A percentile compares a stretch with the other conserved stretches of the same genome.
phyloP scores from a whole-genome alignment of 176 grass and related monocot species.

The Musa troglodytarum region DNA sequence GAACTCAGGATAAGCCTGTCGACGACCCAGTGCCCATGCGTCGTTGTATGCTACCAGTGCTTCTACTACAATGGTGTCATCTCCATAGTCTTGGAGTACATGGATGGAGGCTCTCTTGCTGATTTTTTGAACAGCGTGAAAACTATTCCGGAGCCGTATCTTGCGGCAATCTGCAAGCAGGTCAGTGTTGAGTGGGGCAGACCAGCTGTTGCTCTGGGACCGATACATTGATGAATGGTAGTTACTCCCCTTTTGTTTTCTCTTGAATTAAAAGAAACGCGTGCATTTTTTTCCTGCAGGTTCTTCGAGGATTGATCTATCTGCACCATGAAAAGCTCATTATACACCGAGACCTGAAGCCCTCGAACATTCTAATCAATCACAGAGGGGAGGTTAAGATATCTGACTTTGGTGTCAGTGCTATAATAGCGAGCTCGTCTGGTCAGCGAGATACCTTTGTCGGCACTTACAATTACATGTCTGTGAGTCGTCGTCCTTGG shows the following conservation, averaged over 20 bases:
- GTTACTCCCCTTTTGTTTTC: neutral
- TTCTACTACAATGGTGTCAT: constrained; percentile 84
- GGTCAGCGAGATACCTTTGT: constrained; percentile 73
- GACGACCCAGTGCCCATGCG: constrained; percentile 54
- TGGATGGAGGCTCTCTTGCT: constrained; percentile 82
- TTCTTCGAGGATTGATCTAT: constrained; percentile 67
- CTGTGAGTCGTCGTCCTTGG: constrained; percentile 39
- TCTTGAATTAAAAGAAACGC: neutral
- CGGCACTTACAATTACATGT: constrained; percentile 87
- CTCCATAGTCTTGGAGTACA: constrained; percentile 94
- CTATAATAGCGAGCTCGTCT: constrained; percentile 70
- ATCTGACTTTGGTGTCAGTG: constrained; percentile 98
- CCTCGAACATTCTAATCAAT: constrained; percentile 95
- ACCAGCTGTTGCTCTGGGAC: neutral
- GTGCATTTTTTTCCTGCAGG: constrained; percentile 21
- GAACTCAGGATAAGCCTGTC: constrained; percentile 87
- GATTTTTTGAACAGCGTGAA: constrained; percentile 78
- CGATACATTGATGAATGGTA: neutral
- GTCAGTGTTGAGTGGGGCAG: constrained; percentile 39
- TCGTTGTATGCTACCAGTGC: constrained; percentile 75
- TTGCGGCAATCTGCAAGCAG: constrained; percentile 97
- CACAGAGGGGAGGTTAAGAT: constrained; percentile 93
- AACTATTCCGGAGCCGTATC: constrained; percentile 77
- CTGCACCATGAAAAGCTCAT: constrained; percentile 72
- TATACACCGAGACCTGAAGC: constrained; percentile 91